phyloP scores from a whole-genome alignment of 805 yeast species.

The Wickerhamomyces canadensis region DNA sequence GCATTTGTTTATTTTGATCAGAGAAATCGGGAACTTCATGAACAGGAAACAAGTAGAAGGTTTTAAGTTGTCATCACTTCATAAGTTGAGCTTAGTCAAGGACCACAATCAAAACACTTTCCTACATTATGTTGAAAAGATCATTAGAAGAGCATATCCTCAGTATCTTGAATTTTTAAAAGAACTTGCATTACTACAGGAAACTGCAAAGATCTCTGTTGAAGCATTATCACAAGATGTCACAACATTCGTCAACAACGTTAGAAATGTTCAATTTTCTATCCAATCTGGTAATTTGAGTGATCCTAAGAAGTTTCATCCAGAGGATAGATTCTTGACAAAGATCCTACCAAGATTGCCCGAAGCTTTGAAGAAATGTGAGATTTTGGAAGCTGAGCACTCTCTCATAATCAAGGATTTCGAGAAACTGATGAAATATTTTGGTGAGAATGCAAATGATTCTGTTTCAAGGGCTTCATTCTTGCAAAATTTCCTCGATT shows the following conservation, averaged over 20 bases:
- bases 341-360: constrained; percentile 64
- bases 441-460: constrained; percentile 87
- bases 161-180: constrained; percentile 69
- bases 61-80: constrained; percentile 84
- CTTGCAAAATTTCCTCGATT: constrained; percentile 74
- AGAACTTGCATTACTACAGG: constrained; percentile 45
- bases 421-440: constrained; percentile 66
- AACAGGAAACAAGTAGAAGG: constrained; percentile 95
- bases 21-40: constrained; percentile 95
- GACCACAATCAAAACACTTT: constrained; percentile 85
- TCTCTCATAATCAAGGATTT: constrained; percentile 60
- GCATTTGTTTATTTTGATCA: constrained; percentile 73
- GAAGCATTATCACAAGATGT: constrained; percentile 81
- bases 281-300: constrained; percentile 81
- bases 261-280: constrained; percentile 69
- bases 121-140: constrained; percentile 85
- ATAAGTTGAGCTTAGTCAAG: constrained; percentile 83
- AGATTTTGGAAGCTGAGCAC: constrained; percentile 57
- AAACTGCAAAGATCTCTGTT: constrained; percentile 68
- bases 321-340: constrained; percentile 64
- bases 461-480: constrained; percentile 60
- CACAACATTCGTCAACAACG: constrained; percentile 47
- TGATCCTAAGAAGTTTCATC: constrained; percentile 74
- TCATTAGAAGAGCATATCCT: constrained; percentile 80
- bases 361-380: constrained; percentile 67